A percentile compares a stretch with the other conserved stretches of the same genome.
Evolutionary conservation across 805 yeast species (phyloP).

Genomic region (Candida vaughaniae): DNA sequence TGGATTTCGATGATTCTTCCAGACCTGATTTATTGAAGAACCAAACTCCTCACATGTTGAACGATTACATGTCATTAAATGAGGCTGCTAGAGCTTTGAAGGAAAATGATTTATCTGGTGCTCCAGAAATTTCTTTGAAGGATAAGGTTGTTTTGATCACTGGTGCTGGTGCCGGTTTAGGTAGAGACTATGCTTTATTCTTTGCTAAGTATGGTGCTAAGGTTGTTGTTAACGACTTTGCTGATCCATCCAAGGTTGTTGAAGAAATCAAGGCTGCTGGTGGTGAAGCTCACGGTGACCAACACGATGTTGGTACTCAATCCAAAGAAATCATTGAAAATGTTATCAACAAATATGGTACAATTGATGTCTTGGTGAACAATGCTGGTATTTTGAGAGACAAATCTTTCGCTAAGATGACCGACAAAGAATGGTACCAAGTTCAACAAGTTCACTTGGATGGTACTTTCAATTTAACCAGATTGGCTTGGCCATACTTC

Average conservation of each 20-base stretch:
- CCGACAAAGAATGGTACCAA: slow-evolving; percentile 77
- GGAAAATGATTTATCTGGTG: slow-evolving; percentile 44
- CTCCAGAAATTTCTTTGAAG: slow-evolving; percentile 55
- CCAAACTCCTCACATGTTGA: slow-evolving; percentile 69
- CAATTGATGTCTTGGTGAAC: slow-evolving; percentile 81
- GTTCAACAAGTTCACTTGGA: slow-evolving; percentile 79
- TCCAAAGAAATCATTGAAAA: slow-evolving; percentile 74
- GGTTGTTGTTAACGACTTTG: slow-evolving; percentile 90
- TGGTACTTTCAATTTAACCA: slow-evolving; percentile 79
- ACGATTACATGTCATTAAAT: slow-evolving; percentile 66
- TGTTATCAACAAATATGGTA: slow-evolving; percentile 74
- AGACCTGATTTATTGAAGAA: slow-evolving; percentile 49
- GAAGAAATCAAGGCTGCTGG: slow-evolving; percentile 71
- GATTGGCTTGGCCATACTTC: slow-evolving; percentile 92
- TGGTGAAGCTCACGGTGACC: slow-evolving; percentile 79
- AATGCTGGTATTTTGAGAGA: slow-evolving; percentile 96
- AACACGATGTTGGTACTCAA: slow-evolving; percentile 75
- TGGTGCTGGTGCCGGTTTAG: slow-evolving; percentile 95
- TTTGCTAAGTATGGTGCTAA: slow-evolving; percentile 92
- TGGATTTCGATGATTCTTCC: slow-evolving; percentile 58
- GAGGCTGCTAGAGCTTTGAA: slow-evolving; percentile 52
- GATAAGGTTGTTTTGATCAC: slow-evolving; percentile 88
- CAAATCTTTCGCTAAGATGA: slow-evolving; percentile 80
- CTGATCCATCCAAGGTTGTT: slow-evolving; percentile 70
- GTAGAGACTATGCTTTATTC: slow-evolving; percentile 81